Percentiles rank a stretch among this genome's conserved stretches.
Evolutionary conservation across 2,329 filamentous ascomycete genomes (phyloP).

Genomic region (Xylariales sp.): DNA sequence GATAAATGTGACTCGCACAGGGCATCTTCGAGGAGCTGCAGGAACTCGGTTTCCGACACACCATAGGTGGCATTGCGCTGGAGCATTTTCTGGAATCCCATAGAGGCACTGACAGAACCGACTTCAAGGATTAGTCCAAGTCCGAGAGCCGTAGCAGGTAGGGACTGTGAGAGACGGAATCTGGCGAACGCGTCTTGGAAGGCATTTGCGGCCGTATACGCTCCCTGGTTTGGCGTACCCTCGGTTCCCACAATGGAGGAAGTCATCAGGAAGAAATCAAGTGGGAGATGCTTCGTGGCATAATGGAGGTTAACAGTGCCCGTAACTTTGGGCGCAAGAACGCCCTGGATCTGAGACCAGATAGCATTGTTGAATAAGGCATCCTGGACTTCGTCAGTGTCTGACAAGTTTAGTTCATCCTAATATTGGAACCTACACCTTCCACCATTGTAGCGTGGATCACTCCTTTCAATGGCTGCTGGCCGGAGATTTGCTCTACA

Average conservation of each 20-base stretch:
- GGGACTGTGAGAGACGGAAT: conserved; percentile 20
- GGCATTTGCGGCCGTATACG: conserved; percentile 33
- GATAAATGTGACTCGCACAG: too few species aligned
- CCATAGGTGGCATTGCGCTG: too few species aligned
- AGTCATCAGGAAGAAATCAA: conserved; percentile 28
- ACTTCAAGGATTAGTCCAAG: conserved; percentile 31
- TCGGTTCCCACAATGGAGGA: conserved; percentile 24
- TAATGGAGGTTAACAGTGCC: conserved; percentile 22
- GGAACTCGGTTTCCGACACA: too few species aligned
- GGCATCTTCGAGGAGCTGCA: too few species aligned
- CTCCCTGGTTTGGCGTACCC: conserved; percentile 27
- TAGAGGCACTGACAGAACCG: conserved; percentile 28
- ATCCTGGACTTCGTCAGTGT: too few species aligned
- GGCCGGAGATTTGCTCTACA: too few species aligned
- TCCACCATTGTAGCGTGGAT: too few species aligned
- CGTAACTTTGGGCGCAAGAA: conserved; percentile 17
- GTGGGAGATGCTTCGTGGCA: conserved; percentile 3
- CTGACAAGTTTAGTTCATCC: too few species aligned
- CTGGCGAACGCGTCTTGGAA: conserved; percentile 30
- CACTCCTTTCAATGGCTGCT: too few species aligned
- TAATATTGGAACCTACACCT: too few species aligned
- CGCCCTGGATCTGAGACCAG: too few species aligned
- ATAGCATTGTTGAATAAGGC: too few species aligned
- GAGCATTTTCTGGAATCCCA: conserved; percentile 25
- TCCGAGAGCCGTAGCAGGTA: conserved; percentile 20